Percentiles rank a stretch among this genome's conserved stretches.
Conservation (phyloP, 1,284 basidiomycete species). For the Tylopilus sp. region DNA sequence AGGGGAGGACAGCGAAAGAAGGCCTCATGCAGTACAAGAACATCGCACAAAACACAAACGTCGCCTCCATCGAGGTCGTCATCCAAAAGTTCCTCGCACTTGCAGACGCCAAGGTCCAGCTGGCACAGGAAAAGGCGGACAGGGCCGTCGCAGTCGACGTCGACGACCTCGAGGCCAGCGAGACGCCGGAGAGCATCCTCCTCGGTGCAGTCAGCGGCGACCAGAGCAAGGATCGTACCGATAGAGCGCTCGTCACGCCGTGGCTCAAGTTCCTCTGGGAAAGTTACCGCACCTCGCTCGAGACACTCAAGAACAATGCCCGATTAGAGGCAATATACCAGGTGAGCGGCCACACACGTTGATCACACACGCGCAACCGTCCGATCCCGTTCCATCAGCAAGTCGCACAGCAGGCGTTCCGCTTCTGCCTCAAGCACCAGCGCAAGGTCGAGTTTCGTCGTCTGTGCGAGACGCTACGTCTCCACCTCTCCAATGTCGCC, state of each 20-base stretch:
- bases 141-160: constrained; percentile 74
- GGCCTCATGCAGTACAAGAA: constrained; percentile 97
- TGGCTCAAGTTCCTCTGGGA: constrained; percentile 99
- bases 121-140: constrained; percentile 84
- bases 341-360: constrained; percentile 44
- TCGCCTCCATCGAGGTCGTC: constrained; percentile 90
- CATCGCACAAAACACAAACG: constrained; percentile 90
- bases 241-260: constrained; percentile 92
- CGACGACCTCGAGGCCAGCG: constrained; percentile 87
- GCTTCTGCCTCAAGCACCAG: constrained; percentile 92
- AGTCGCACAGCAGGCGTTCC: constrained; percentile 96
- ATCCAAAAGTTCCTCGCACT: constrained; percentile 88
- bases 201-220: constrained; percentile 87
- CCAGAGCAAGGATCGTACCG: constrained; percentile 93
- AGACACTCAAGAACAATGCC: constrained; percentile 97
- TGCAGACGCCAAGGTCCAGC: constrained; percentile 84
- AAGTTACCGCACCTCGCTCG: constrained; percentile 94
- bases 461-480: constrained; percentile 93
- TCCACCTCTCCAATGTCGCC: constrained; percentile 92
- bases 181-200: constrained; percentile 90
- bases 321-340: constrained; percentile 94
- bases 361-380: not conserved
- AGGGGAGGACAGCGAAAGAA: constrained; percentile 73
- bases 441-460: constrained; percentile 98
- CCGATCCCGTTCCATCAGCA: constrained; percentile 49